These are phyloP conservation scores for Cyathus pygmaeus DNA, from an alignment of 1,284 basidiomycete species.

Conservation along the genomic window DNA sequence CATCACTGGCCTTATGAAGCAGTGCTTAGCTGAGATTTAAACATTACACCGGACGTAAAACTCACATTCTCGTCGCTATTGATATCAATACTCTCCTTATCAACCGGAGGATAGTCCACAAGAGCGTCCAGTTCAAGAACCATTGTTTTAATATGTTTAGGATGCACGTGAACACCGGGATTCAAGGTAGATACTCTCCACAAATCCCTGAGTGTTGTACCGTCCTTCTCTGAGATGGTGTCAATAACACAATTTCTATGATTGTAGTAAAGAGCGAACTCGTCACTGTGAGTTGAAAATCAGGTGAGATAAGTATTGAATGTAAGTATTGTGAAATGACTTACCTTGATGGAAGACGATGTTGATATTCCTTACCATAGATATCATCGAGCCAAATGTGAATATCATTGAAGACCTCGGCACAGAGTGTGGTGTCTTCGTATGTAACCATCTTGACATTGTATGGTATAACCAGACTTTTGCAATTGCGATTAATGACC, in stretches of 20 bases:
- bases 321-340: not conserved
- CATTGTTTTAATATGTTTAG: not conserved
- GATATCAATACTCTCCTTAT: no score
- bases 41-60: no score
- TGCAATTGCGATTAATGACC: slow-evolving; percentile 8
- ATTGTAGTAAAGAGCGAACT: no score
- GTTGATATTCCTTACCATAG: not conserved
- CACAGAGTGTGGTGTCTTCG: slow-evolving; percentile 9
- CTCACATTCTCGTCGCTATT: no score
- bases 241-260: no score
- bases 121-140: slow-evolving; percentile 1
- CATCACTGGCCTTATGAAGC: no score
- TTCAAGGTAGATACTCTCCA: not conserved
- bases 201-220: no score
- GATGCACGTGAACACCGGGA: slow-evolving; percentile 2
- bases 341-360: slow-evolving; percentile 4
- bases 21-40: no score
- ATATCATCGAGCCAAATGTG: slow-evolving; percentile 8
- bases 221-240: no score
- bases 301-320: no score
- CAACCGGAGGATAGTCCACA: not conserved
- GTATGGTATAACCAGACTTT: not conserved
- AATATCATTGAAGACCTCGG: not conserved
- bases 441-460: slow-evolving; percentile 4
- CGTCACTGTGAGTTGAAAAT: no score